phyloP scores from a whole-genome alignment of 306 rosid species.

The Delonix regia region DNA sequence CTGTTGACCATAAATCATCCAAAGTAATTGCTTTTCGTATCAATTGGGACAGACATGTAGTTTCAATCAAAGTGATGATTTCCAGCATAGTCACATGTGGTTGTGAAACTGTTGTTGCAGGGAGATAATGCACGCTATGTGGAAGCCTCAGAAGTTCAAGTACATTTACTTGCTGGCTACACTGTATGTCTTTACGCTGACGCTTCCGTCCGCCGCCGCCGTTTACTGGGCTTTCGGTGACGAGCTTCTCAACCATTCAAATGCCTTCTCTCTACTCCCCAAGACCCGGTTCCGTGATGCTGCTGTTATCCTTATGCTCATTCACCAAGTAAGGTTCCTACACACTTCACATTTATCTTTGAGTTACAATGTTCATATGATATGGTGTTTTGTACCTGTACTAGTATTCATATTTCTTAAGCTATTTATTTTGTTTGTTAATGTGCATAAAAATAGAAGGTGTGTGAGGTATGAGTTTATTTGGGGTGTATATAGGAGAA shows the following conservation, averaged over 20 bases:
- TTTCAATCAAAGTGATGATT: no score
- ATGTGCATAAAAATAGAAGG: no score
- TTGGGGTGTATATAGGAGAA: no score
- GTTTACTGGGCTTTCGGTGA: conserved; percentile 99
- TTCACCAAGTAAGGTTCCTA: conserved; percentile 69
- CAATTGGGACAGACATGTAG: background rate
- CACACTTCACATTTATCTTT: no score
- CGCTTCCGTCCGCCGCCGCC: conserved; percentile 80
- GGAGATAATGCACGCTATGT: conserved; percentile 99
- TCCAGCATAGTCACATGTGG: no score
- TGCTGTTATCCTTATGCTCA: conserved; percentile 91
- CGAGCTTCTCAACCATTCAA: conserved; percentile 78
- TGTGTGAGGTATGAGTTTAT: no score
- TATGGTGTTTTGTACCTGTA: no score
- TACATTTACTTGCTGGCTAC: conserved; percentile 88
- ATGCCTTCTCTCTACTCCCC: conserved; percentile 95
- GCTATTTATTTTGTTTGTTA: no score
- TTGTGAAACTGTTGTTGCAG: conserved; percentile 45
- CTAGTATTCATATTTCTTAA: no score
- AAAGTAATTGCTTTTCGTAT: background rate
- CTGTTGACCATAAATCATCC: background rate
- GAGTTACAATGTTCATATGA: no score
- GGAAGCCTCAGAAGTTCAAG: conserved; percentile 98
- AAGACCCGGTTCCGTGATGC: conserved; percentile 73
- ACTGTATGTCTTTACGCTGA: conserved; percentile 83